Conservation (phyloP, 805 yeast genomes). For the Sugiyamaella chiloensis region DNA sequence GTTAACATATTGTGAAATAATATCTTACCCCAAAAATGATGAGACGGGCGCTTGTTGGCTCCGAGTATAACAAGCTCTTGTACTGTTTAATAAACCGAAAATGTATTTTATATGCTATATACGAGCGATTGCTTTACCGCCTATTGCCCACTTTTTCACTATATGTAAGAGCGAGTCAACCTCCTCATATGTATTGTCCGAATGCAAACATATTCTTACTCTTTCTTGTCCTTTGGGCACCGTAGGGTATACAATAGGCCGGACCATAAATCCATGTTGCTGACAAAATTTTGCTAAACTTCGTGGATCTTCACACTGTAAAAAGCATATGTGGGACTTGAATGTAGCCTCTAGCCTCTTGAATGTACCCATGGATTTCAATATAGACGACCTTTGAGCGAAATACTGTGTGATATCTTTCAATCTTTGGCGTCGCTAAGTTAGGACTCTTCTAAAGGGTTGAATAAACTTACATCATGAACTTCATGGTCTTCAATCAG, state of each 20-base stretch:
- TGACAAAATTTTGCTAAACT: conserved; percentile 23
- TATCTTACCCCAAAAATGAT: too few relatives aligned
- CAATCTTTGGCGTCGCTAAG: neutral
- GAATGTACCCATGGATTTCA: too few relatives aligned
- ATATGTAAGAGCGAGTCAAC: too few relatives aligned
- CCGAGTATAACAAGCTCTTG: too few relatives aligned
- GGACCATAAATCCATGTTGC: conserved; percentile 21
- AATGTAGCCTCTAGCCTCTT: conserved; percentile 7
- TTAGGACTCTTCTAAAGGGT: neutral
- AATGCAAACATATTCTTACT: conserved; percentile 25
- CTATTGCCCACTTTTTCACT: too few relatives aligned
- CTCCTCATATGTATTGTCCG: conserved; percentile 19
- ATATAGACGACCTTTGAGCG: too few relatives aligned
- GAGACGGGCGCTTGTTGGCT: too few relatives aligned
- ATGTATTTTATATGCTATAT: too few relatives aligned
- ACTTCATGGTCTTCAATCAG: conserved; percentile 7
- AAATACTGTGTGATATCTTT: neutral
- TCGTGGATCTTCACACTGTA: conserved; percentile 20
- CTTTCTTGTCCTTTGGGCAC: conserved; percentile 28
- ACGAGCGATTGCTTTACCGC: too few relatives aligned
- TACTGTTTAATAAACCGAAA: too few relatives aligned
- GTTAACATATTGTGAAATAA: too few relatives aligned
- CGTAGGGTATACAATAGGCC: conserved; percentile 28
- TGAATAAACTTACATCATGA: conserved; percentile 6
- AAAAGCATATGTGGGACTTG: conserved; percentile 8